Conservation (phyloP, 2,329 filamentous ascomycete genomes). For the Sporothrix curviconia region DNA sequence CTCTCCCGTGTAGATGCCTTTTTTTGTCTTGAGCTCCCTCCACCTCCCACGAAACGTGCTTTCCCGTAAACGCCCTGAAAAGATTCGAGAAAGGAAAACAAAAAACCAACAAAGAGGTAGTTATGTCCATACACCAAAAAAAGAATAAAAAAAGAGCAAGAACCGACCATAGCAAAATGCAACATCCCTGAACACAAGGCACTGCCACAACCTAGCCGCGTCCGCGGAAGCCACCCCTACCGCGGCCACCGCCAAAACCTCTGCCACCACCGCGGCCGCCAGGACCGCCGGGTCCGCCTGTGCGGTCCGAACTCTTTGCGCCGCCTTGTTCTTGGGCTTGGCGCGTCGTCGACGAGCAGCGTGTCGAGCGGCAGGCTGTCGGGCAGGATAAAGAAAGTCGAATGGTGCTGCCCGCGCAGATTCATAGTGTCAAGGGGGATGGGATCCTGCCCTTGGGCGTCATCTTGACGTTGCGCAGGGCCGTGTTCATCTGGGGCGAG, state of each 20-base stretch:
- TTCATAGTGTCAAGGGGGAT: conserved; percentile 92
- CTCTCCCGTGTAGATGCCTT: no score
- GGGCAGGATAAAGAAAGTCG: conserved; percentile 93
- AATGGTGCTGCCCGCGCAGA: conserved; percentile 90
- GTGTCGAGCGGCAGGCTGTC: conserved; percentile 94
- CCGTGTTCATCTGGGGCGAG: conserved; percentile 97
- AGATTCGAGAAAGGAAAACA: not conserved
- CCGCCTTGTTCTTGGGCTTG: conserved; percentile 99
- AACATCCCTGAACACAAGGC: conserved; percentile 18
- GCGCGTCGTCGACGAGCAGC: conserved; percentile 88
- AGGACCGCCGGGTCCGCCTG: conserved; percentile 46
- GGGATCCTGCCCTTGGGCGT: conserved; percentile 81
- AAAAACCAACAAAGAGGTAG: not conserved
- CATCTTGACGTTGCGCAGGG: conserved; percentile 94
- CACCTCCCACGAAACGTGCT: no score
- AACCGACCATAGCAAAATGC: not conserved
- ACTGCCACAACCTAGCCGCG: conserved; percentile 14
- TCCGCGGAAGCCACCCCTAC: conserved; percentile 17
- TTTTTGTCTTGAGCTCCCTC: no score
- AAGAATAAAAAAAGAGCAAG: not conserved
- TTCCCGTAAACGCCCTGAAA: no score
- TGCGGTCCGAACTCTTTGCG: conserved; percentile 76
- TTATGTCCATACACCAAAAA: not conserved
- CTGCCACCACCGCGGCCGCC: conserved; percentile 27
- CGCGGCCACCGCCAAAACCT: conserved; percentile 22